Evolutionary conservation across 306 rosid genomes (phyloP).

Genomic region (Ormosia emarginata): DNA sequence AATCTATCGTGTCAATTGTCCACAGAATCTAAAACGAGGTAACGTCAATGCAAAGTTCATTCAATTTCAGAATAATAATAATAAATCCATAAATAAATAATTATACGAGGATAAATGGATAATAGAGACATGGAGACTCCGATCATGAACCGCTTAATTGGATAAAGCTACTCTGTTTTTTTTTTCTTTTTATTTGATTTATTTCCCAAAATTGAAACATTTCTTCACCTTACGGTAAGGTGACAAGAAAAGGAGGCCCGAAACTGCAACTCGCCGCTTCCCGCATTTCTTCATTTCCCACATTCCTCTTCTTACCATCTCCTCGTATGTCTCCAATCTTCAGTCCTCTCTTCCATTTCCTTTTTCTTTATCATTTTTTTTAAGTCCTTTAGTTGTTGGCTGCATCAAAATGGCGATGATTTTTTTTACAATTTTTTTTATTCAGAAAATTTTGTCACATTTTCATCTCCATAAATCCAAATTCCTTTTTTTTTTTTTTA

Average conservation of each 20-base stretch:
- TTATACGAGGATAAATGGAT: neutral
- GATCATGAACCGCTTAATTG: neutral
- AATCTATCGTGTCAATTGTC: neutral
- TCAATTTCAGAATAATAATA: neutral
- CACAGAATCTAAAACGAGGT: neutral
- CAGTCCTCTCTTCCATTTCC: neutral
- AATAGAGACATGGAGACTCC: too few species aligned
- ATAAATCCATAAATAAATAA: neutral
- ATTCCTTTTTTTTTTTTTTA: neutral
- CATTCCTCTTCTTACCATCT: neutral
- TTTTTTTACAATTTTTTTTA: neutral
- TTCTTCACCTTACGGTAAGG: neutral
- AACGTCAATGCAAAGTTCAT: neutral
- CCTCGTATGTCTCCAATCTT: slow-evolving; percentile 17
- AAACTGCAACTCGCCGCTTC: neutral
- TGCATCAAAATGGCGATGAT: neutral
- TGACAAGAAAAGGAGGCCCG: neutral
- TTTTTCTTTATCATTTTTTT: neutral
- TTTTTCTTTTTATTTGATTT: neutral
- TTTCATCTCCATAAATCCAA: neutral
- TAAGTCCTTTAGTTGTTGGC: neutral
- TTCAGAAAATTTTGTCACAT: neutral
- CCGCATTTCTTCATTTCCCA: slow-evolving; percentile 17
- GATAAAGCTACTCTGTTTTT: neutral
- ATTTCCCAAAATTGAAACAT: neutral